Percentiles rank a stretch among this genome's conserved stretches.
These are phyloP conservation scores for Fragilariopsis cylindrus DNA, from an alignment of 108 stramenopile species.

Conservation along the genomic window DNA sequence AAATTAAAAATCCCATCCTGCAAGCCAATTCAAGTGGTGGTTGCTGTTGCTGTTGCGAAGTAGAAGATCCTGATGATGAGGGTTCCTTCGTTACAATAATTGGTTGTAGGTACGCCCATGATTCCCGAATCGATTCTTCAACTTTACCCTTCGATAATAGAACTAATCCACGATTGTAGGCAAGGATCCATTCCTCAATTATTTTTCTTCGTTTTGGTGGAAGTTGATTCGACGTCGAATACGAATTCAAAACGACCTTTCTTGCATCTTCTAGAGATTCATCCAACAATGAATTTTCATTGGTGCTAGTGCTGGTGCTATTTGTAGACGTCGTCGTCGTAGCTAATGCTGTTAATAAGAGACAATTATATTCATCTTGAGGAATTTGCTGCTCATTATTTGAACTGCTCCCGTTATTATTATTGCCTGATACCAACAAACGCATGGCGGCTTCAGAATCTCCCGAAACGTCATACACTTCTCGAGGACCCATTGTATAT, in stretches of 20 bases:
- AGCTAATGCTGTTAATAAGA: constrained; percentile 21
- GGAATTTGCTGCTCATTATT: constrained; percentile 5
- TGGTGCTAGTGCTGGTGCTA: background rate
- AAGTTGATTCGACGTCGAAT: background rate
- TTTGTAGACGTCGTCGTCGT: background rate
- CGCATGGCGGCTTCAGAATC: constrained; percentile 45
- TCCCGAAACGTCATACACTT: constrained; percentile 42
- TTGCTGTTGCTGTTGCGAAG: background rate
- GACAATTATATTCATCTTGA: constrained; percentile 34
- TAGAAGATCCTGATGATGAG: background rate
- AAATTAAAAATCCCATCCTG: constrained; percentile 41
- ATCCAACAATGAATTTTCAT: constrained; percentile 1
- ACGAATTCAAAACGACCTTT: constrained; percentile 6
- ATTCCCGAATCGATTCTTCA: constrained; percentile 3
- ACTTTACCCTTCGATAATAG: constrained; percentile 27
- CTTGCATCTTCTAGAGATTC: constrained; percentile 8
- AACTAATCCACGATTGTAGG: constrained; percentile 43
- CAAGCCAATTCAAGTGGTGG: constrained; percentile 25
- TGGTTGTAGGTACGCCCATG: constrained; percentile 18
- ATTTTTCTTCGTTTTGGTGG: background rate
- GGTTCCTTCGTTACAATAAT: constrained; percentile 7
- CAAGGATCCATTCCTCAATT: constrained; percentile 27
- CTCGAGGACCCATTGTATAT: constrained; percentile 5
- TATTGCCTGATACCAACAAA: background rate
- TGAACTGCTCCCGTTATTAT: background rate